Percentiles rank a stretch among this genome's conserved stretches.
Evolutionary conservation across 2,329 filamentous ascomycete species (phyloP).

Genomic region (Aspergillus glaucus): DNA sequence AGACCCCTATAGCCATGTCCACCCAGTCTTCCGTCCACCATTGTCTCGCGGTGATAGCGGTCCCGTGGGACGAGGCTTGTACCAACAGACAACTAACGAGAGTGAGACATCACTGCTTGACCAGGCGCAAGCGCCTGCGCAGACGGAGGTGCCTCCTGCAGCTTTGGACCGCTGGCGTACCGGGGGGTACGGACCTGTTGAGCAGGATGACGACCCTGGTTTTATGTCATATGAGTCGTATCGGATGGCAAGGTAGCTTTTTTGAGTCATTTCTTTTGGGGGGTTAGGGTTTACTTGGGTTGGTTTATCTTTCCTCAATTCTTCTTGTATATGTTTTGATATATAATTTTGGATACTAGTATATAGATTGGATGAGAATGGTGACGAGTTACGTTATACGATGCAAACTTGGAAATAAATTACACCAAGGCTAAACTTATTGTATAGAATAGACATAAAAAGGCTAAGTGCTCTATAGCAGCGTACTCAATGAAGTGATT

Average conservation of each 20-base stretch:
- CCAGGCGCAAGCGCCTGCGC: slow-evolving; percentile 29
- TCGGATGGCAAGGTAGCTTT: slow-evolving; percentile 16
- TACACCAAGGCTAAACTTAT: neutral
- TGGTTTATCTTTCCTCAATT: neutral
- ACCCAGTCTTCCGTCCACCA: slow-evolving; percentile 33
- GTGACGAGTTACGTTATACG: neutral
- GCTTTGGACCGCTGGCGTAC: slow-evolving; percentile 31
- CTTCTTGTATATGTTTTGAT: neutral
- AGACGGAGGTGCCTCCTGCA: slow-evolving; percentile 10
- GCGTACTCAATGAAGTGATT: neutral
- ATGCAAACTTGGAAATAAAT: neutral
- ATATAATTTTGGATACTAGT: neutral
- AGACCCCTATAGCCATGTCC: slow-evolving; percentile 24
- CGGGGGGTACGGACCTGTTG: slow-evolving; percentile 32
- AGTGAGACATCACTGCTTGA: slow-evolving; percentile 34
- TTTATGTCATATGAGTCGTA: slow-evolving; percentile 32
- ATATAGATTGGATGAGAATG: neutral
- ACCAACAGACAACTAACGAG: slow-evolving; percentile 30
- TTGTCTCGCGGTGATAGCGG: slow-evolving; percentile 20
- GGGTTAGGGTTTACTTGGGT: neutral
- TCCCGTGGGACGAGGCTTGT: slow-evolving; percentile 19
- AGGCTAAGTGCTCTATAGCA: neutral
- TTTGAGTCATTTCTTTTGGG: neutral
- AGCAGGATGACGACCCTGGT: slow-evolving; percentile 28
- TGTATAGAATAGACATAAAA: neutral